Base-by-base conservation (phyloP, 257 asterid genomes). In the Catharanthus roseus region DNA sequence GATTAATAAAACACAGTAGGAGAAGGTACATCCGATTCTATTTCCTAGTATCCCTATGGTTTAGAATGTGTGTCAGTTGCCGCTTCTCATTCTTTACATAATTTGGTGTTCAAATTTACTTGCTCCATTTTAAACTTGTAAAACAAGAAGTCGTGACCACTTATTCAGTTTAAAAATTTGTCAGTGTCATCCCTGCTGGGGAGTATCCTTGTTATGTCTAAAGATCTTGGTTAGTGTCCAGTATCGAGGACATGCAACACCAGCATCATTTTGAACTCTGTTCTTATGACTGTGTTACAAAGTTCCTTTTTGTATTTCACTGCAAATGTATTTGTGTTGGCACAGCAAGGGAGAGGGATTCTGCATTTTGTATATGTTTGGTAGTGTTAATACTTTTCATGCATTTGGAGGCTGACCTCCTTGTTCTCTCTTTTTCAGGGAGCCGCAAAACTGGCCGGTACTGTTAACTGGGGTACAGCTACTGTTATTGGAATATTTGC, bases 401-500 rank as follows among this genome's bases (percentile, higher is more conserved):
- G 15, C 45, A 49, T 62, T 33, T 4, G 42, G 55, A 28, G 58
- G 18, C 21, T 74, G 26, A 63, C 62, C 53, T 31, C 23, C 31
- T 47, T 36, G 0, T 71, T 26, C 21, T 4, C 23, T 28, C 47
- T 18, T 6, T 34, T 50, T 62, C 77, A 93, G 96, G 78, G 81
- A 74, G 65, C 77, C 26, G 82, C 73, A 65, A 82, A 58, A 86
- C 75, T 86, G 81, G 91, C 89, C 39, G 96, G 97, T 64, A 89
- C 90, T 29, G 95, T 82, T 71, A 88, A 88, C 74, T 88, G 96
- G 97, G 99, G 97, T 54, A 79, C 99, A 45, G 96, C 96, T 39
- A 89, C 97, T 54, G 89, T 89, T 8, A 70, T 89, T 76, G 99
- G 96, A 67, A 75, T 93, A 51, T 91, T 93, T 83, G 92, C 97